Evolutionary conservation across 768 basidiomycete genomes (phyloP).

Genomic region (Boletus rubescentipes): DNA sequence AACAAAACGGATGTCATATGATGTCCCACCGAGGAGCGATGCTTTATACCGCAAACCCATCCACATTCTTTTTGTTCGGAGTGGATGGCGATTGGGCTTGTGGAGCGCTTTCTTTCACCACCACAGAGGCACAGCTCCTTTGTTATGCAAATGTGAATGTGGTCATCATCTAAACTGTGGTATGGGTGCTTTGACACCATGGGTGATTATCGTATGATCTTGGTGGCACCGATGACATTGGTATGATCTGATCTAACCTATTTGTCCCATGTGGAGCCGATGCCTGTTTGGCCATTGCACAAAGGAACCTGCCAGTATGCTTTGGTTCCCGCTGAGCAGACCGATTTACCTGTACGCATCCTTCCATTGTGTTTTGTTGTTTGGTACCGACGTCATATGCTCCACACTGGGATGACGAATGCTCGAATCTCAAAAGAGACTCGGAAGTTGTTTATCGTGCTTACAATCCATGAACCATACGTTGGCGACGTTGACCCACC

Average conservation of each 20-base stretch:
- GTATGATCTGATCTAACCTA: neutral
- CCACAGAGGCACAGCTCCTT: constrained; percentile 1
- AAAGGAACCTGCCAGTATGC: neutral
- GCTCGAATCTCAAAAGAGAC: neutral
- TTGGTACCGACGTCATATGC: neutral
- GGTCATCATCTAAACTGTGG: neutral
- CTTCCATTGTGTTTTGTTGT: neutral
- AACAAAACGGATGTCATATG: neutral
- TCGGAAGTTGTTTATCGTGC: neutral
- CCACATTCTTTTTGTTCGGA: constrained; percentile 1
- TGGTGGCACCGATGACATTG: neutral
- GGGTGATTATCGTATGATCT: neutral
- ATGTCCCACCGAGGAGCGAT: neutral
- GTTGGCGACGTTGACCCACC: neutral
- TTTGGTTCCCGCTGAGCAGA: too few species aligned
- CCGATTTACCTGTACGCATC: too few species aligned
- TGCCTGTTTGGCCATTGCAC: neutral
- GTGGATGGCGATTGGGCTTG: neutral
- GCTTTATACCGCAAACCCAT: constrained; percentile 6
- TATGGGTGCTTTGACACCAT: neutral
- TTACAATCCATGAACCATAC: neutral
- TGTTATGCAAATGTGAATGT: neutral
- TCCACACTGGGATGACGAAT: neutral
- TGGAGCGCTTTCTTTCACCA: neutral
- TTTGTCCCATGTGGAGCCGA: neutral